Evolutionary conservation across 2,329 filamentous ascomycete species (phyloP).

Genomic region (Clonostachys rosea): DNA sequence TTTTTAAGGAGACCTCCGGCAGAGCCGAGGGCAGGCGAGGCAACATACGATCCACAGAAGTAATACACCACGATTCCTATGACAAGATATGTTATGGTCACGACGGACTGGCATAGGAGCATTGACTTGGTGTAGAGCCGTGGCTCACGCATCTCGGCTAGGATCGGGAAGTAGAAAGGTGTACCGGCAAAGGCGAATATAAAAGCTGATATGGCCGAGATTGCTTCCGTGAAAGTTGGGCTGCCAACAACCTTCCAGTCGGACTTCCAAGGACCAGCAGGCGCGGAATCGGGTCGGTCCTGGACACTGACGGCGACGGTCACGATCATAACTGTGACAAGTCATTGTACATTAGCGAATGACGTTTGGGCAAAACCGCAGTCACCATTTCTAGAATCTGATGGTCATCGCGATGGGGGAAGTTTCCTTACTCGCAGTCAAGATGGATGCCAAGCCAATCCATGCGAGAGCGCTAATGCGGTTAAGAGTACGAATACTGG

Average conservation of each 20-base stretch:
- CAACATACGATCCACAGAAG: conserved; percentile 37
- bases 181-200: conserved; percentile 30
- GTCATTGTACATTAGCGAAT: background rate
- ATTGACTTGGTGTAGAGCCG: conserved; percentile 15
- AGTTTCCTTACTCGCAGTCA: too few relatives aligned
- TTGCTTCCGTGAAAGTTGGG: conserved; percentile 19
- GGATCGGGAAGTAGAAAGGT: conserved; percentile 22
- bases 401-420: too few relatives aligned
- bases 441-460: conserved; percentile 17
- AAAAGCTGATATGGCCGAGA: conserved; percentile 19
- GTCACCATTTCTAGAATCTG: background rate
- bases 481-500: conserved; percentile 21
- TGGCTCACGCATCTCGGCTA: conserved; percentile 23
- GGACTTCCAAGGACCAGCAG: conserved; percentile 11
- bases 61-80: conserved; percentile 35
- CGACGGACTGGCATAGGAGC: conserved; percentile 13
- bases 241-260: conserved; percentile 18
- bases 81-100: conserved; percentile 21
- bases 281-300: conserved; percentile 14
- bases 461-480: conserved; percentile 24
- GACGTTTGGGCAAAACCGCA: too few relatives aligned
- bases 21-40: conserved; percentile 39
- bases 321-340: conserved; percentile 14
- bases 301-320: conserved; percentile 21
- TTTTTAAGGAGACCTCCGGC: conserved; percentile 34